phyloP scores from a whole-genome alignment of 2,329 filamentous ascomycete genomes.

The Claviceps spartinae region DNA sequence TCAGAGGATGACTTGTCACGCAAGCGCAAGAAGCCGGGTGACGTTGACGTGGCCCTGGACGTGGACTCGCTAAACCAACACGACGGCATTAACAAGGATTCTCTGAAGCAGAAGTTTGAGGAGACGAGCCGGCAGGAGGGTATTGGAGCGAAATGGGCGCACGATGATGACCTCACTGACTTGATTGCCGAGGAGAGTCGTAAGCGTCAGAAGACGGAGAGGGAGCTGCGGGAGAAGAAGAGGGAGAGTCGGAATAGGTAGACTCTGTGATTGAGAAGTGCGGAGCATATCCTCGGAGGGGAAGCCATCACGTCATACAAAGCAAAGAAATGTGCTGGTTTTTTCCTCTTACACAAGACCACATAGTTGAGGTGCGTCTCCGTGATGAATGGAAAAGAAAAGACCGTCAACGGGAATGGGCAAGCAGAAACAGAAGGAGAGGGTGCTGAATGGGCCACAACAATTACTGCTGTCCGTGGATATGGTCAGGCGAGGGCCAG shows the following conservation, averaged over 20 bases:
- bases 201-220: slow-evolving; percentile 80
- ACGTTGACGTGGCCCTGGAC: slow-evolving; percentile 86
- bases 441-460: too few relatives aligned
- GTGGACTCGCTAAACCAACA: slow-evolving; percentile 62
- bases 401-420: too few relatives aligned
- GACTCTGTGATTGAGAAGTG: too few relatives aligned
- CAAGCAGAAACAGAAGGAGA: too few relatives aligned
- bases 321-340: too few relatives aligned
- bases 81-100: slow-evolving; percentile 74
- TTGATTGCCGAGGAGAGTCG: slow-evolving; percentile 92
- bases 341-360: too few relatives aligned
- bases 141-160: slow-evolving; percentile 53
- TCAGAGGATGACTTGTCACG: slow-evolving; percentile 64
- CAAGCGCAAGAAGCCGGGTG: slow-evolving; percentile 91
- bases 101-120: slow-evolving; percentile 69
- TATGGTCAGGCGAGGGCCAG: too few relatives aligned
- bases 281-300: too few relatives aligned
- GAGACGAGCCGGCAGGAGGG: slow-evolving; percentile 53
- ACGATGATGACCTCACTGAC: slow-evolving; percentile 80
- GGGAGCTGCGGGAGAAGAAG: slow-evolving; percentile 58
- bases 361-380: too few relatives aligned
- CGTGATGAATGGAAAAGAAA: too few relatives aligned
- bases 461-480: too few relatives aligned
- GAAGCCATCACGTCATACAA: too few relatives aligned
- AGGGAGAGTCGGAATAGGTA: slow-evolving; percentile 39